Percentiles rank a stretch among this genome's conserved stretches.
phyloP scores from a whole-genome alignment of 768 basidiomycete species.

The Pulveroboletus sp. region DNA sequence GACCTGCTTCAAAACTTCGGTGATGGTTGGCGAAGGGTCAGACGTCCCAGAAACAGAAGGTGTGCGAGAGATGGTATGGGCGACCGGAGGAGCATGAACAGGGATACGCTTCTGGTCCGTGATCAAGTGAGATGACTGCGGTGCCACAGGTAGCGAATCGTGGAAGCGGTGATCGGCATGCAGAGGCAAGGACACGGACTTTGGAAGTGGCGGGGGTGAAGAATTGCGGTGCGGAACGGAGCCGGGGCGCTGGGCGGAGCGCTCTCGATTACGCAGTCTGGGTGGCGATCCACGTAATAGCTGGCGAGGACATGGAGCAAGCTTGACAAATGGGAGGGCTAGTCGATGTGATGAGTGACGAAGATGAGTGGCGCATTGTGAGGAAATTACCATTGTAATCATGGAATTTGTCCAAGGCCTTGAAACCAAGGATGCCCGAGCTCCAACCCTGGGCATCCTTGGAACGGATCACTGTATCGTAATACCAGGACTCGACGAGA shows the following conservation, averaged over 20 bases:
- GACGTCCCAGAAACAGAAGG: conserved; percentile 28
- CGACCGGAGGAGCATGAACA: conserved; percentile 26
- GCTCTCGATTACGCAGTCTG: conserved; percentile 56
- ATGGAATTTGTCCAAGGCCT: conserved; percentile 66
- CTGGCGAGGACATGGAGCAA: conserved; percentile 43
- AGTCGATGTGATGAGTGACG: conserved; percentile 9
- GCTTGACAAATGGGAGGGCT: conserved; percentile 54
- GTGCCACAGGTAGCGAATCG: conserved; percentile 24
- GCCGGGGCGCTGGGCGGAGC: conserved; percentile 42
- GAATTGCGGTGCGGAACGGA: conserved; percentile 51
- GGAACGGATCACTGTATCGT: conserved; percentile 58
- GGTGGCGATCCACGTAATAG: conserved; percentile 50
- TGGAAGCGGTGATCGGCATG: conserved; percentile 49
- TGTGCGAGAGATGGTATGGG: conserved; percentile 22
- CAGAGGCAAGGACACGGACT: conserved; percentile 75
- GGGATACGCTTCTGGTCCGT: conserved; percentile 27
- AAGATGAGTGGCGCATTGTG: neutral
- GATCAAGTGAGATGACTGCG: conserved; percentile 19
- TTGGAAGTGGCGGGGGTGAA: conserved; percentile 82
- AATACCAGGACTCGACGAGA: conserved; percentile 77
- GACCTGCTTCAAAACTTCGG: conserved; percentile 76
- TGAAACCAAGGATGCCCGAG: conserved; percentile 75
- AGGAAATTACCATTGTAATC: conserved; percentile 58
- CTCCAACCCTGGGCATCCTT: conserved; percentile 74
- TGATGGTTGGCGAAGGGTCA: conserved; percentile 68